phyloP scores from a whole-genome alignment of 2,329 filamentous ascomycete species.

The Xylaria sp. region DNA sequence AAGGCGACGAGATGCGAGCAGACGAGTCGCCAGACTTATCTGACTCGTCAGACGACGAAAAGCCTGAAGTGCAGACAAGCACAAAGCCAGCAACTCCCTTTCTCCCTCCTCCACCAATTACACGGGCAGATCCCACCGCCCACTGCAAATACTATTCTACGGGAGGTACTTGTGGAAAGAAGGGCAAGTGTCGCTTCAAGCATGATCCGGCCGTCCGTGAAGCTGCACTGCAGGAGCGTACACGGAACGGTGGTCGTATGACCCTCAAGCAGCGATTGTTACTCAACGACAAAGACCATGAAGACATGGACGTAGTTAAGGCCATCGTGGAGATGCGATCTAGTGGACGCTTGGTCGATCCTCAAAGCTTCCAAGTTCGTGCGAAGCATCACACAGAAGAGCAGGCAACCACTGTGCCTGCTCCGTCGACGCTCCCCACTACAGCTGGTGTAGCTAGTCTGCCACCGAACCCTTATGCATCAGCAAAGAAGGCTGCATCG shows the following conservation, averaged over 20 bases:
- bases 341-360: conserved; percentile 63
- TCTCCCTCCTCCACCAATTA: conserved; percentile 62
- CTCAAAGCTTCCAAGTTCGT: conserved; percentile 47
- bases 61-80: conserved; percentile 68
- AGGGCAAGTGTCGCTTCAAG: conserved; percentile 79
- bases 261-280: conserved; percentile 73
- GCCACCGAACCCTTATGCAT: conserved; percentile 51
- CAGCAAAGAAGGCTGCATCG: conserved; percentile 38
- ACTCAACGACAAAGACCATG: conserved; percentile 75
- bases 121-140: conserved; percentile 67
- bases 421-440: conserved; percentile 45
- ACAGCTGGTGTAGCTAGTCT: conserved; percentile 46
- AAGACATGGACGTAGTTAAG: conserved; percentile 73
- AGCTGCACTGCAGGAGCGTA: conserved; percentile 71
- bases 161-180: conserved; percentile 75
- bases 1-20: conserved; percentile 71
- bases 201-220: conserved; percentile 73
- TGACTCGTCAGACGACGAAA: conserved; percentile 66
- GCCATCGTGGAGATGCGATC: conserved; percentile 73
- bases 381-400: conserved; percentile 49
- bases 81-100: conserved; percentile 53
- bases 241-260: conserved; percentile 72
- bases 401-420: conserved; percentile 31
- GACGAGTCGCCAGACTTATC: conserved; percentile 56
- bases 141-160: conserved; percentile 79